Evolutionary conservation across 176 grass and related monocot species (phyloP), one percentile per base, ranked within the genome.

Genomic region (Zea luxurians): DNA sequence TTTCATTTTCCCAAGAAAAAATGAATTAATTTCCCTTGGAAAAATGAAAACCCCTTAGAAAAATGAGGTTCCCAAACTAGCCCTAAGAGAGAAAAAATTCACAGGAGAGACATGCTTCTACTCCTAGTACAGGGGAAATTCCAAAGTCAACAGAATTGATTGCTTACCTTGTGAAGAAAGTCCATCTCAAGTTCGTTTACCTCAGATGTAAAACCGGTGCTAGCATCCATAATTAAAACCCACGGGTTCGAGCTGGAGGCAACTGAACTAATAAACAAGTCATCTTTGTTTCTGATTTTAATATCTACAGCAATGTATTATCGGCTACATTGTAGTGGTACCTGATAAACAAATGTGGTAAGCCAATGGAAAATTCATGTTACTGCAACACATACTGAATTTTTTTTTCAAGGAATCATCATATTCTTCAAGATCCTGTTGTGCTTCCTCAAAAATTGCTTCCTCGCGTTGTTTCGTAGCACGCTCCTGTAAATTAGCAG

Each of bases 161-260:
- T 80, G 57, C 37, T 48, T 75, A 94, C 94, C 85, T 97, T 94
- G 69, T 90, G 91, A 83, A 97, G 91, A 68, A 97, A 97, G 73
- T 77, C 49, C 7, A 68, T 61, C 73, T 91, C 94, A 66, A 92
- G 78, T 88, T 94, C 88, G 20, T 92, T 88, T 71, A 94, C 89
- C 92, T 97, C 91, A 72, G 89, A 75, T 42, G 59, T 80, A 86
- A 84, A 97, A 78, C 89, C 89, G 2, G 94, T 94, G 68, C 94
- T 91, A 84, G 91, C 94, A 86, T 97, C 94, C 91, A 97, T 97
- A 72, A 97, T 97, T 82, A 97, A 82, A 80, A 91, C 94, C 94
- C 94, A 97, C 54, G 92, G 68, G 66, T 97, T 90, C 67, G 89
- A 72, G 53, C 69, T 83, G 66, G 87, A 97, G 54, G 94, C 86